phyloP scores from a whole-genome alignment of 495 filamentous ascomycete genomes.

The Hyaloscypha finlandica region DNA sequence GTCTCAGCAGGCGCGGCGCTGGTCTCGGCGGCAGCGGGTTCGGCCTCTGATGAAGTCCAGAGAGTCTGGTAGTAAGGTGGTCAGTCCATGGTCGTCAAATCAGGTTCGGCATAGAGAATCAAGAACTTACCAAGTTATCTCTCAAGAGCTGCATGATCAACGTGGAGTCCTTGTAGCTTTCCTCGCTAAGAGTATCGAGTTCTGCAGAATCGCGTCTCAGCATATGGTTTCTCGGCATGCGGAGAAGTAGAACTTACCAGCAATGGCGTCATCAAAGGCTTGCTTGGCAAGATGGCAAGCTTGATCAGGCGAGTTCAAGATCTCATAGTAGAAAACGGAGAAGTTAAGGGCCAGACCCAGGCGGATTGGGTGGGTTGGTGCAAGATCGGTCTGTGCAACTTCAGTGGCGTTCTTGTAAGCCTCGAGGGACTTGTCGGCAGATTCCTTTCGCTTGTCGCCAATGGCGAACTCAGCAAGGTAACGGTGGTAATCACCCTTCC shows the following conservation, averaged over 20 bases:
- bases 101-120: neutral
- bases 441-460: conserved; percentile 96
- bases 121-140: conserved; percentile 86
- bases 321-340: conserved; percentile 99
- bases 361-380: conserved; percentile 98
- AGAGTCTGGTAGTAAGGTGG: conserved; percentile 67
- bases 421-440: conserved; percentile 94
- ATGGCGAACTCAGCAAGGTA: conserved; percentile 98
- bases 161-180: conserved; percentile 99
- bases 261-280: conserved; percentile 98
- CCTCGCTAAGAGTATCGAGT: conserved; percentile 97
- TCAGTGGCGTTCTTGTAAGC: conserved; percentile 99
- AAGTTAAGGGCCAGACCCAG: conserved; percentile 99
- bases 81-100: neutral
- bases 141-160: conserved; percentile 99
- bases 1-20: conserved; percentile 43
- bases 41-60: conserved; percentile 98
- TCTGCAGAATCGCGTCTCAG: conserved; percentile 53
- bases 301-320: conserved; percentile 97
- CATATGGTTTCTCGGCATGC: neutral
- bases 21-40: conserved; percentile 67
- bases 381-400: conserved; percentile 96
- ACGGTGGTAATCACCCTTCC: conserved; percentile 99
- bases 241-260: conserved; percentile 60
- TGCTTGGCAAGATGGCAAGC: conserved; percentile 99